These are phyloP conservation scores for Hericium erinaceus DNA, from an alignment of 768 basidiomycete species.

Conservation along the genomic window DNA sequence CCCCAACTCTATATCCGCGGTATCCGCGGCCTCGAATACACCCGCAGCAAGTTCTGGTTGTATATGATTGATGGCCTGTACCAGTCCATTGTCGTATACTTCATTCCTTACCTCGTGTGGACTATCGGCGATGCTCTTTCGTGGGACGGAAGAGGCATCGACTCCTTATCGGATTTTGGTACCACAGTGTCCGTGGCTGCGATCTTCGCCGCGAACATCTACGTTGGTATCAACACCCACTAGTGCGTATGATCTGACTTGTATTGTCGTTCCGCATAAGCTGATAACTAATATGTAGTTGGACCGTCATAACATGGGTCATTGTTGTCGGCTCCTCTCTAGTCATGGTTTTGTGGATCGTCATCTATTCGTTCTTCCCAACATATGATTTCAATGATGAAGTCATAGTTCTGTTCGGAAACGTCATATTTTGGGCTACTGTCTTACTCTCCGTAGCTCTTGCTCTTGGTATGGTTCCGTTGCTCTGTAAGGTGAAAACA, in stretches of 20 bases:
- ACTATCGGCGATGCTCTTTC: slow-evolving; percentile 52
- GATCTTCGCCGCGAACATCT: slow-evolving; percentile 82
- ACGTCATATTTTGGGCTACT: slow-evolving; percentile 77
- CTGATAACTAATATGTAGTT: slow-evolving; percentile 30
- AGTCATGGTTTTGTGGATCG: slow-evolving; percentile 83
- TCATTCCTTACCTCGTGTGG: slow-evolving; percentile 75
- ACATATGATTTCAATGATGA: slow-evolving; percentile 68
- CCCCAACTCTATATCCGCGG: slow-evolving; percentile 95
- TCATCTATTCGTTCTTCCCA: slow-evolving; percentile 75
- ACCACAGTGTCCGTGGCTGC: slow-evolving; percentile 85
- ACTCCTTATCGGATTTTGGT: slow-evolving; percentile 80
- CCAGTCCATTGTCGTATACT: slow-evolving; percentile 82
- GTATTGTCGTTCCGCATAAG: slow-evolving; percentile 4
- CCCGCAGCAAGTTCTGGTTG: slow-evolving; percentile 83
- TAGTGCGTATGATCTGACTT: slow-evolving; percentile 51
- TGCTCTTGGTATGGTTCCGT: slow-evolving; percentile 53
- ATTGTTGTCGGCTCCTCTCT: slow-evolving; percentile 70
- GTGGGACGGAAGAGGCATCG: slow-evolving; percentile 73
- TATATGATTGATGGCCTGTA: slow-evolving; percentile 95
- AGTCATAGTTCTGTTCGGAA: slow-evolving; percentile 64
- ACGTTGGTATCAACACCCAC: slow-evolving; percentile 81
- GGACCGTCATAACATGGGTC: slow-evolving; percentile 81
- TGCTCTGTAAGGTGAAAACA: neutral
- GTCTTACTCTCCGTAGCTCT: slow-evolving; percentile 60
- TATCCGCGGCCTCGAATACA: slow-evolving; percentile 90